Conservation (phyloP, 495 filamentous ascomycete genomes). For the Astrothelium macrocarpum region DNA sequence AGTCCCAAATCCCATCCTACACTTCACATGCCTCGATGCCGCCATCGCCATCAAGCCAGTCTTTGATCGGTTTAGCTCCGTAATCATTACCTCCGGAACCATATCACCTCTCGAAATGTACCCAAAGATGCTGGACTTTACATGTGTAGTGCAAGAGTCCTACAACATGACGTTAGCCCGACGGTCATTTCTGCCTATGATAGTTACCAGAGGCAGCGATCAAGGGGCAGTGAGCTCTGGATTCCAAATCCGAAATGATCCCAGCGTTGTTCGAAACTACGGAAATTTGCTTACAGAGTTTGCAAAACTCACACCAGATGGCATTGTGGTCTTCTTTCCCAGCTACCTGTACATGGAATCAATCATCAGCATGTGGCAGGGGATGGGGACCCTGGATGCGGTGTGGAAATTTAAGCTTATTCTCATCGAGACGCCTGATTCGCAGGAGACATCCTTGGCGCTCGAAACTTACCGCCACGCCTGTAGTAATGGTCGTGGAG, state of each 20-base stretch:
- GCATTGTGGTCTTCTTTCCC: constrained; percentile 97
- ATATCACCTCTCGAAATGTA: constrained; percentile 98
- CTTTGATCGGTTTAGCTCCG: constrained; percentile 92
- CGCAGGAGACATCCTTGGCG: constrained; percentile 90
- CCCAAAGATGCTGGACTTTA: constrained; percentile 94
- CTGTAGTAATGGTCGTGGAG: constrained; percentile 92
- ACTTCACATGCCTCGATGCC: constrained; percentile 94
- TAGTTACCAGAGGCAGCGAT: constrained; percentile 90
- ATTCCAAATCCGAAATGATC: constrained; percentile 92
- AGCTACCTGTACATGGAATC: constrained; percentile 99
- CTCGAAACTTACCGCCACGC: constrained; percentile 95
- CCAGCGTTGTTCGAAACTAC: constrained; percentile 89
- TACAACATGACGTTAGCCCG: constrained; percentile 95
- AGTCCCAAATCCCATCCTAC: constrained; percentile 88
- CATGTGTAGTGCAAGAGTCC: constrained; percentile 84
- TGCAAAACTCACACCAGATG: constrained; percentile 87
- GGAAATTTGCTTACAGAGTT: constrained; percentile 89
- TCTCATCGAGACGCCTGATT: constrained; percentile 93
- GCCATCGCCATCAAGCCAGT: constrained; percentile 98
- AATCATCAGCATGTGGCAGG: constrained; percentile 98
- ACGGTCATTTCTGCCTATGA: constrained; percentile 93
- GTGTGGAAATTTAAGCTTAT: constrained; percentile 99
- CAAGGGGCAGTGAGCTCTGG: constrained; percentile 82
- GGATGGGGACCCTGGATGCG: constrained; percentile 92
- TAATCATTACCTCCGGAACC: constrained; percentile 97